Evolutionary conservation across 495 filamentous ascomycete genomes (phyloP).

Genomic region (Delitschia confertaspora): DNA sequence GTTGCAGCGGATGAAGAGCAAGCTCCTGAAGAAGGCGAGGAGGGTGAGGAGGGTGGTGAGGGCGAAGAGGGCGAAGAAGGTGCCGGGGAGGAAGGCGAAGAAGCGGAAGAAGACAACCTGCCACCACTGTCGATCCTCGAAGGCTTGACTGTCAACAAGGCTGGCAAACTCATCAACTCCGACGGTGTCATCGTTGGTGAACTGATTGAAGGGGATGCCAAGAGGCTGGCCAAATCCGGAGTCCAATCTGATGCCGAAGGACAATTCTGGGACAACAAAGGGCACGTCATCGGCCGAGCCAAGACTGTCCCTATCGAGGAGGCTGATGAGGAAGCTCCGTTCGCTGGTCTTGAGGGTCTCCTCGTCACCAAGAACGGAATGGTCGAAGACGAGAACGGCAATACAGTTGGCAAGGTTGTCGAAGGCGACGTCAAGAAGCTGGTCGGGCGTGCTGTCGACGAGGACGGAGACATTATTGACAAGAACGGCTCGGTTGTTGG

Average conservation of each 20-base stretch:
- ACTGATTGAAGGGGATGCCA: constrained; percentile 38
- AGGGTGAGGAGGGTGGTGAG: constrained; percentile 29
- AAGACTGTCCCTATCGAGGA: constrained; percentile 42
- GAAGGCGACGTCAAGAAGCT: constrained; percentile 59
- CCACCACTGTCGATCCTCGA: constrained; percentile 53
- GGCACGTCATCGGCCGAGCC: constrained; percentile 38
- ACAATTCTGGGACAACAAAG: constrained; percentile 41
- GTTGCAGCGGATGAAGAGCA: constrained; percentile 18
- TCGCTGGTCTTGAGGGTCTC: constrained; percentile 57
- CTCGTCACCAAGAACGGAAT: constrained; percentile 51
- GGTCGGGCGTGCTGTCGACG: constrained; percentile 52
- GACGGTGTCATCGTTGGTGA: constrained; percentile 38
- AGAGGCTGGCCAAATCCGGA: constrained; percentile 38
- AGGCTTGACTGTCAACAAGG: constrained; percentile 53
- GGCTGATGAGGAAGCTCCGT: constrained; percentile 48
- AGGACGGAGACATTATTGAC: constrained; percentile 57
- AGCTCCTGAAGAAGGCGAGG: constrained; percentile 26
- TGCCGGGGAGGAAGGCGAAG: constrained; percentile 31
- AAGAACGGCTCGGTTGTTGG: constrained; percentile 54
- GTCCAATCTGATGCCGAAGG: constrained; percentile 33
- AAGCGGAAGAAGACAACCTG: constrained; percentile 34
- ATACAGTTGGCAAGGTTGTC: constrained; percentile 48
- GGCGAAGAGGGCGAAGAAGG: constrained; percentile 36
- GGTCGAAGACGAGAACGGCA: constrained; percentile 52
- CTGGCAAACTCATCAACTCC: constrained; percentile 42